phyloP scores from a whole-genome alignment of 2,329 filamentous ascomycete genomes.

The Sporothrix curviconia region DNA sequence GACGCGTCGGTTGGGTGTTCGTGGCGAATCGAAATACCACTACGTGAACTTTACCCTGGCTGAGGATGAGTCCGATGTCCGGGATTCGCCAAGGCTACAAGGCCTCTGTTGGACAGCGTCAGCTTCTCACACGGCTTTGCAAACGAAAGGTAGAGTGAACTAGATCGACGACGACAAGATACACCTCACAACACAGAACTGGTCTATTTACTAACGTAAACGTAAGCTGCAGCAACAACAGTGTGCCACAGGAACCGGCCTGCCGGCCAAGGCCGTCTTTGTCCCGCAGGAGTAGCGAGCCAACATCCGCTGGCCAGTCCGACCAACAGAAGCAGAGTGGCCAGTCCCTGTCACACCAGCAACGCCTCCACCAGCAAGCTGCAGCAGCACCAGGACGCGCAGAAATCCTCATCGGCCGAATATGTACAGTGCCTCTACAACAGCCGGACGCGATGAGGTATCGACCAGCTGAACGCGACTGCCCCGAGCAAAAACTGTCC shows the following conservation, averaged over 20 bases:
- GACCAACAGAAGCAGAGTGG: conserved; percentile 8
- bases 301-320: not conserved
- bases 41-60: conserved; percentile 65
- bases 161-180: not conserved
- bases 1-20: conserved; percentile 82
- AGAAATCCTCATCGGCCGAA: conserved; percentile 18
- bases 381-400: not conserved
- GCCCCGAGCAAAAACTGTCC: conserved; percentile 51
- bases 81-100: conserved; percentile 39
- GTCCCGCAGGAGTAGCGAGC: not conserved
- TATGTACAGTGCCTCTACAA: conserved; percentile 51
- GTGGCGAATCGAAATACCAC: conserved; percentile 97
- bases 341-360: conserved; percentile 2
- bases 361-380: conserved; percentile 1
- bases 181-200: no score
- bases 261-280: conserved; percentile 12
- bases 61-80: conserved; percentile 48
- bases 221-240: conserved; percentile 3
- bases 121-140: conserved; percentile 41
- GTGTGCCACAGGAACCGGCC: not conserved
- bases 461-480: conserved; percentile 53
- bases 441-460: conserved; percentile 47
- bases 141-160: conserved; percentile 36
- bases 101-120: conserved; percentile 42
- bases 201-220: not conserved